These are phyloP conservation scores for Candida germanica DNA, from an alignment of 805 yeast species.

Conservation along the genomic window DNA sequence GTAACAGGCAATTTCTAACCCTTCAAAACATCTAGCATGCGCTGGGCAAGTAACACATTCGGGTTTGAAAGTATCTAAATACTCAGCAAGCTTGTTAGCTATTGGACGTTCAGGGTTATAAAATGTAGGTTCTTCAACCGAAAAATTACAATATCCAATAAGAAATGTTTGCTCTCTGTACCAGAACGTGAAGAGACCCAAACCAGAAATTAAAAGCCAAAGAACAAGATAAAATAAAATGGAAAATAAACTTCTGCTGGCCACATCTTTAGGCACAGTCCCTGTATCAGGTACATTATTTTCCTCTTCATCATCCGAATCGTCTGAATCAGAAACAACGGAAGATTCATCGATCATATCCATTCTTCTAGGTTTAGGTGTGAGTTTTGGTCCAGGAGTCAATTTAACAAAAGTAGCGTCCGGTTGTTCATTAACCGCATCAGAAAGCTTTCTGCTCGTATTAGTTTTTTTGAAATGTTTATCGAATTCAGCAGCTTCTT, in stretches of 20 bases:
- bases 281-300: background rate
- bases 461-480: constrained; percentile 12
- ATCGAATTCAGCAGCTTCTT: constrained; percentile 26
- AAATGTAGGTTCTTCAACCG: constrained; percentile 44
- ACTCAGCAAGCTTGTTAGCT: constrained; percentile 38
- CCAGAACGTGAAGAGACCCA: constrained; percentile 49
- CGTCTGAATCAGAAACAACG: constrained; percentile 1
- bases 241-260: background rate
- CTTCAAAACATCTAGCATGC: constrained; percentile 70
- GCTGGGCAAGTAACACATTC: constrained; percentile 75
- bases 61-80: constrained; percentile 52
- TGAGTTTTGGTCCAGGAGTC: constrained; percentile 10
- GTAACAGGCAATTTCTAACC: constrained; percentile 62
- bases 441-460: constrained; percentile 1
- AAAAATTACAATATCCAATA: constrained; percentile 75
- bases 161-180: constrained; percentile 60
- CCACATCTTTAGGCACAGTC: background rate
- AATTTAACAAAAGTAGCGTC: background rate
- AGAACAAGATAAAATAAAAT: constrained; percentile 9
- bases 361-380: constrained; percentile 18
- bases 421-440: background rate
- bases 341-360: background rate
- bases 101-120: constrained; percentile 26
- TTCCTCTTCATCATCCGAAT: background rate
- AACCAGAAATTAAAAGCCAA: constrained; percentile 34